phyloP scores from a whole-genome alignment of 495 filamentous ascomycete species.

The Penicillium salamii region DNA sequence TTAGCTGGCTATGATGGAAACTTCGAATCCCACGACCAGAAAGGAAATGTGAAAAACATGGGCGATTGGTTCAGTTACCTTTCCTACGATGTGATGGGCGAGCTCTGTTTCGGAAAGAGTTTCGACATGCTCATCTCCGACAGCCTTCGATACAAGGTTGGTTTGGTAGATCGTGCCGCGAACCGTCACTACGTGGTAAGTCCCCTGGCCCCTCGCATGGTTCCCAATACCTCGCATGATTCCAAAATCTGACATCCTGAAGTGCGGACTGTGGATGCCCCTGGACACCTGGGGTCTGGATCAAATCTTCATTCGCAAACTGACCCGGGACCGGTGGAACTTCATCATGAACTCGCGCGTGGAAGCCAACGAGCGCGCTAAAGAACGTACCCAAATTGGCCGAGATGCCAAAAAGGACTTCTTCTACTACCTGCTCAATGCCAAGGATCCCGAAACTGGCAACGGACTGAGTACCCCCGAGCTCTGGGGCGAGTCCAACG shows the following conservation, averaged over 20 bases:
- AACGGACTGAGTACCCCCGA: constrained; percentile 63
- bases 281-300: constrained; percentile 53
- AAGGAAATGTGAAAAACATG: constrained; percentile 41
- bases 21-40: constrained; percentile 13
- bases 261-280: constrained; percentile 61
- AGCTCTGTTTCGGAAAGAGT: constrained; percentile 52
- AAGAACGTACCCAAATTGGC: constrained; percentile 41
- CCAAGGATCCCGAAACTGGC: constrained; percentile 58
- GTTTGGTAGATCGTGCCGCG: constrained; percentile 50
- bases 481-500: constrained; percentile 68
- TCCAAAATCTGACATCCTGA: background rate
- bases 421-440: constrained; percentile 57
- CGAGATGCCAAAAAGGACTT: constrained; percentile 64
- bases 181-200: constrained; percentile 54
- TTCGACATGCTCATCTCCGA: constrained; percentile 56
- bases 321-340: constrained; percentile 55
- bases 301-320: constrained; percentile 55
- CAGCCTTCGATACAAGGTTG: constrained; percentile 39
- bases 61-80: constrained; percentile 51
- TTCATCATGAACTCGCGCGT: constrained; percentile 60
- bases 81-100: constrained; percentile 52
- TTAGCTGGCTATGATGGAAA: constrained; percentile 23
- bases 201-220: too few relatives aligned
- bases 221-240: too few relatives aligned
- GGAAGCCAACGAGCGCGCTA: constrained; percentile 55